Evolutionary conservation across 1,284 basidiomycete species (phyloP).

Genomic region (Ustilago xerochloae): DNA sequence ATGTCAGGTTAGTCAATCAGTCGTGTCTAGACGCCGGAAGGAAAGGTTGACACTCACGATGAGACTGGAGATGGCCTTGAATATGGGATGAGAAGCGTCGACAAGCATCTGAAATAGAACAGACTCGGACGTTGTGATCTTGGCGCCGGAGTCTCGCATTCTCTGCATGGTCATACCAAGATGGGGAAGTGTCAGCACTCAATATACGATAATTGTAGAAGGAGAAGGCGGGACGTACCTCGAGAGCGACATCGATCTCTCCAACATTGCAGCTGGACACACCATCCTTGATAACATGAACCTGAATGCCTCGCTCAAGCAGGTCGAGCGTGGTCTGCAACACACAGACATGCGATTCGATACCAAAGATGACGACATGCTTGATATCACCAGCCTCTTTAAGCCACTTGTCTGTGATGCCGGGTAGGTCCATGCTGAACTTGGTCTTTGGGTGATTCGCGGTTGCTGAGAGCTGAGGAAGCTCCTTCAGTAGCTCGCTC

Average conservation of each 20-base stretch:
- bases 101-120: conserved; percentile 79
- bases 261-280: conserved; percentile 80
- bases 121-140: conserved; percentile 84
- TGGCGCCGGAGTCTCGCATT: conserved; percentile 80
- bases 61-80: conserved; percentile 79
- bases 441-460: conserved; percentile 77
- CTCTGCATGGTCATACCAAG: conserved; percentile 64
- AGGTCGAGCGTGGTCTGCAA: conserved; percentile 82
- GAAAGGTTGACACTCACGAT: conserved; percentile 69
- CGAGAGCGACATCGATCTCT: conserved; percentile 71
- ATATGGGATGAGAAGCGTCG: conserved; percentile 77
- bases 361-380: conserved; percentile 82
- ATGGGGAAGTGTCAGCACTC: neutral
- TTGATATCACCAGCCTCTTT: conserved; percentile 70
- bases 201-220: too few relatives aligned
- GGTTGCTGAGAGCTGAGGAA: conserved; percentile 74
- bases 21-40: neutral
- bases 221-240: conserved; percentile 69
- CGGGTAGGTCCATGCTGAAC: conserved; percentile 84
- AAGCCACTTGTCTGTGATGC: conserved; percentile 73
- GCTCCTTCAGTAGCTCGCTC: conserved; percentile 71
- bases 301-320: conserved; percentile 72
- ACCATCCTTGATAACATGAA: conserved; percentile 82
- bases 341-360: conserved; percentile 89
- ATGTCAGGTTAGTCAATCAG: neutral